Percentiles rank a stretch among this genome's conserved stretches.
phyloP scores from a whole-genome alignment of 495 filamentous ascomycete species.

The Aspergillus egyptiacus region DNA sequence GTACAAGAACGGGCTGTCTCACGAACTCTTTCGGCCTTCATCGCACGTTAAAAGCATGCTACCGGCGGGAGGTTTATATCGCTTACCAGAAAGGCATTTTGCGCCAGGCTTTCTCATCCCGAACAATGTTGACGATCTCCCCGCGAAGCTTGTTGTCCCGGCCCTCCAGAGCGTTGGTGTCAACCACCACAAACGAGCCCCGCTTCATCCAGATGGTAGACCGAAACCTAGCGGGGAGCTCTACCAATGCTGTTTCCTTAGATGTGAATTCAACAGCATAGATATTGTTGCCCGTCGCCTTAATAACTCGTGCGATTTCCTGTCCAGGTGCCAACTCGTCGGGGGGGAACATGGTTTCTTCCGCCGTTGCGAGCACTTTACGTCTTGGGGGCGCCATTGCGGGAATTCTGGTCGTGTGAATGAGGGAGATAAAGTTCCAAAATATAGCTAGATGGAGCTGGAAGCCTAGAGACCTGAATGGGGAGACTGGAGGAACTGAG shows the following conservation, averaged over 20 bases:
- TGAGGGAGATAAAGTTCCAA: not conserved
- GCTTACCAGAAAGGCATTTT: slow-evolving; percentile 84
- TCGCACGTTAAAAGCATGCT: slow-evolving; percentile 13
- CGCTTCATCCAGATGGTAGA: slow-evolving; percentile 87
- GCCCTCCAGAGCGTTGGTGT: slow-evolving; percentile 59
- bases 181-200: slow-evolving; percentile 79
- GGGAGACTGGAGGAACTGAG: too few relatives aligned
- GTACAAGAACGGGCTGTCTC: slow-evolving; percentile 44
- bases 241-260: slow-evolving; percentile 39
- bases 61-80: not conserved
- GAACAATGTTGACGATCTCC: slow-evolving; percentile 88
- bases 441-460: not conserved
- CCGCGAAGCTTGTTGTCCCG: slow-evolving; percentile 74
- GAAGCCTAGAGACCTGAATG: not conserved
- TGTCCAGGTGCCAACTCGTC: slow-evolving; percentile 57
- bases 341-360: slow-evolving; percentile 71
- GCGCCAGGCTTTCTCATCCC: slow-evolving; percentile 87
- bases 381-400: slow-evolving; percentile 71
- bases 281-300: slow-evolving; percentile 81
- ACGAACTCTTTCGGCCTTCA: slow-evolving; percentile 74
- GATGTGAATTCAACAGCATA: slow-evolving; percentile 43
- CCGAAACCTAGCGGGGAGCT: slow-evolving; percentile 67
- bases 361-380: slow-evolving; percentile 63
- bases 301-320: slow-evolving; percentile 65
- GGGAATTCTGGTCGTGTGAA: not conserved